Conservation (phyloP, 768 basidiomycete species). For the Leccinum variicolor region DNA sequence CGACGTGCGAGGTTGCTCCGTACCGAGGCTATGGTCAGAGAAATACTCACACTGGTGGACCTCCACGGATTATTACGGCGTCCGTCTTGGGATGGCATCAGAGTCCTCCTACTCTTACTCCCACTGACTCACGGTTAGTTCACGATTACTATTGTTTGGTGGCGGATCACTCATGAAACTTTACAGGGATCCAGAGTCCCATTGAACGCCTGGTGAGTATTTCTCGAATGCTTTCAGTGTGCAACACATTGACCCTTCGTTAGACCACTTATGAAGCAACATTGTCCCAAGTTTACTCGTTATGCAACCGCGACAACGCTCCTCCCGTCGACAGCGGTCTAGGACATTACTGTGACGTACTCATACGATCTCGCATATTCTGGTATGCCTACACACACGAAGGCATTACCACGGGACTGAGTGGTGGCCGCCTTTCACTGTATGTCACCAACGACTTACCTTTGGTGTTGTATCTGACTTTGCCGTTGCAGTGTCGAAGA, state of each 20-base stretch:
- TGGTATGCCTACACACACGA: slow-evolving; percentile 90
- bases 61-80: slow-evolving; percentile 72
- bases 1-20: slow-evolving; percentile 48
- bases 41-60: slow-evolving; percentile 80
- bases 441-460: slow-evolving; percentile 35
- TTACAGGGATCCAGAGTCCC: slow-evolving; percentile 25
- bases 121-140: slow-evolving; percentile 80
- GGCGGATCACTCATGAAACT: slow-evolving; percentile 5
- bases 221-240: background rate
- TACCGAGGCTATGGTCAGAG: slow-evolving; percentile 67
- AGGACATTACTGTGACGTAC: slow-evolving; percentile 54
- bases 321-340: slow-evolving; percentile 47
- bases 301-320: slow-evolving; percentile 55
- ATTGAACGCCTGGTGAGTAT: slow-evolving; percentile 23
- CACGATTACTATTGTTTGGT: background rate
- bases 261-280: slow-evolving; percentile 77
- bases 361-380: slow-evolving; percentile 74
- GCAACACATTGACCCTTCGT: slow-evolving; percentile 8
- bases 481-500: slow-evolving; percentile 56
- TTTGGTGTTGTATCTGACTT: slow-evolving; percentile 2
- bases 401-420: slow-evolving; percentile 75
- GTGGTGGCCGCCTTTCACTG: slow-evolving; percentile 83
- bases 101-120: slow-evolving; percentile 71
- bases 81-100: slow-evolving; percentile 85
- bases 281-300: slow-evolving; percentile 73